These are phyloP conservation scores for Cladosporium cucumerinum DNA, from an alignment of 2,329 filamentous ascomycete species.

Conservation along the genomic window DNA sequence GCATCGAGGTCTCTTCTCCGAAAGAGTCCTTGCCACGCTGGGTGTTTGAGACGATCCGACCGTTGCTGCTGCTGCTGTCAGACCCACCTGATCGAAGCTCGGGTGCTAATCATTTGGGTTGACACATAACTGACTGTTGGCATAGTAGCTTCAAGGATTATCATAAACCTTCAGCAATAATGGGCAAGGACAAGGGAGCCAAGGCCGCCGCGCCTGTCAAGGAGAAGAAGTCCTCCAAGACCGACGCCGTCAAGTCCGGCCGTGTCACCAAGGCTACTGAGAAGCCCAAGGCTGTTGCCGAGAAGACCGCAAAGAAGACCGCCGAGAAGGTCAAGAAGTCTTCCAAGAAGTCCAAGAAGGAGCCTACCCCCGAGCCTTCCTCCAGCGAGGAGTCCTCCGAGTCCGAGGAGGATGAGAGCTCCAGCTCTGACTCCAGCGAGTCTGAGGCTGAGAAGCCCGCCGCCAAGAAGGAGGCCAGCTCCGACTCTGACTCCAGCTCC, in stretches of 20 bases:
- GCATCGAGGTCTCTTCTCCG: constrained; percentile 40
- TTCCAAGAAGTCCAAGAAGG: constrained; percentile 50
- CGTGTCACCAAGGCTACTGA: constrained; percentile 66
- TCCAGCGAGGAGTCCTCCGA: constrained; percentile 9
- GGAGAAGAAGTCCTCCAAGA: constrained; percentile 28
- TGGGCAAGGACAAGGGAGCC: constrained; percentile 46
- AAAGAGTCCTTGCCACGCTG: constrained; percentile 26
- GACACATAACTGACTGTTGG: constrained; percentile 20
- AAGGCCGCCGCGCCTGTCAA: constrained; percentile 30
- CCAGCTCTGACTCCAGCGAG: constrained; percentile 2
- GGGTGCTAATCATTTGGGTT: constrained; percentile 26
- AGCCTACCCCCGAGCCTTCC: constrained; percentile 45
- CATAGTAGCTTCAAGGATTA: constrained; percentile 22
- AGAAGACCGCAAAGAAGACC: constrained; percentile 52
- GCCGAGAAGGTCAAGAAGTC: constrained; percentile 42
- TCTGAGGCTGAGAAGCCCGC: constrained; percentile 13
- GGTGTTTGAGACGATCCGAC: constrained; percentile 37
- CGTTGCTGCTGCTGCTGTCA: constrained; percentile 14
- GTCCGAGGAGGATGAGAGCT: constrained; percentile 22
- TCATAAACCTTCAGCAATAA: constrained; percentile 35
- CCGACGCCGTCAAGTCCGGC: constrained; percentile 57
- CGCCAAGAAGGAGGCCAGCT: constrained; percentile 22
- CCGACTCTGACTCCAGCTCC: constrained; percentile 25
- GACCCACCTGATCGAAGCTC: constrained; percentile 15
- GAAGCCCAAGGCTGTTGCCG: constrained; percentile 56